Evolutionary conservation across 2,329 filamentous ascomycete genomes (phyloP).

Genomic region (Cordyceps javanica): DNA sequence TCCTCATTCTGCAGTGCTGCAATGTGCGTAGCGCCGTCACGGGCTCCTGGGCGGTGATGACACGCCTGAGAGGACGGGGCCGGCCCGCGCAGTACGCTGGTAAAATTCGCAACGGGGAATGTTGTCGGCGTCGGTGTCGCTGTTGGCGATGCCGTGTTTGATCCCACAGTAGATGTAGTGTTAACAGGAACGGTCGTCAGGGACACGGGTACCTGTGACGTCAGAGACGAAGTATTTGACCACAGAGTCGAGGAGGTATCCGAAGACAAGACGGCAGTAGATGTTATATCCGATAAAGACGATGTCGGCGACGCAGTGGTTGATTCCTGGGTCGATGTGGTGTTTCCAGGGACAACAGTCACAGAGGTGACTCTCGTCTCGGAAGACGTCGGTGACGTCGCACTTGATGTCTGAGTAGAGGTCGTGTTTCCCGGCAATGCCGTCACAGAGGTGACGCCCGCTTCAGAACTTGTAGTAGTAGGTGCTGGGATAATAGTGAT

Average conservation of each 20-base stretch:
- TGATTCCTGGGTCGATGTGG: neutral
- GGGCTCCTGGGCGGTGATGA: constrained; percentile 22
- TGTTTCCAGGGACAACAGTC: neutral
- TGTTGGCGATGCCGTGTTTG: neutral
- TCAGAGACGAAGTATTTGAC: neutral
- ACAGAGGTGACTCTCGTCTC: neutral
- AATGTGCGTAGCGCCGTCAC: constrained; percentile 20
- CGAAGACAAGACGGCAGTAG: neutral
- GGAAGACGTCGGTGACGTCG: neutral
- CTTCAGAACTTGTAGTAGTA: neutral
- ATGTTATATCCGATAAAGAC: neutral
- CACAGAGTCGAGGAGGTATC: neutral
- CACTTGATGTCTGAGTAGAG: neutral
- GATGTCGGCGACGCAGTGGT: neutral
- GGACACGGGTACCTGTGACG: neutral
- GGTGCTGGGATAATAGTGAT: neutral
- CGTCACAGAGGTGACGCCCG: neutral
- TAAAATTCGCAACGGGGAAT: constrained; percentile 6
- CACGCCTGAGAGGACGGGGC: constrained; percentile 18
- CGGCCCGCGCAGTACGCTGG: constrained; percentile 4
- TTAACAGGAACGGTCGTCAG: neutral
- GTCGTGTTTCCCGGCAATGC: neutral
- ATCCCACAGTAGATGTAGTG: neutral
- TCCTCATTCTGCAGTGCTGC: constrained; percentile 27
- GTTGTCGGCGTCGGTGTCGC: neutral